phyloP scores from a whole-genome alignment of 495 filamentous ascomycete genomes.

The Aspergillus conjunctus region DNA sequence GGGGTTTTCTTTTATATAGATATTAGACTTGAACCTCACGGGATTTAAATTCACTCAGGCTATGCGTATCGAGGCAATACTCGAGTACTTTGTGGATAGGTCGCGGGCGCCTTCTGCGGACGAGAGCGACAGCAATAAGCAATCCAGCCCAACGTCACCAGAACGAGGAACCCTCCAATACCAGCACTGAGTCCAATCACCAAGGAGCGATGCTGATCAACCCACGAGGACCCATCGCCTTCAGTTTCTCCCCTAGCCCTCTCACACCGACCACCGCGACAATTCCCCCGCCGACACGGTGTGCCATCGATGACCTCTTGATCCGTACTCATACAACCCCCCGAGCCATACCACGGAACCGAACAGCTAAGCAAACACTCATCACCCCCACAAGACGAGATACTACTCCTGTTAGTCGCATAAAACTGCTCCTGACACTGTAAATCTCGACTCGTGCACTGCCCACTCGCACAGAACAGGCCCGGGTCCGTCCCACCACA shows the following conservation, averaged over 20 bases:
- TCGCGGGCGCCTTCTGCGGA: no score
- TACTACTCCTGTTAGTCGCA: background rate
- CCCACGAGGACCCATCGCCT: constrained; percentile 62
- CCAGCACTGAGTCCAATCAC: constrained; percentile 66
- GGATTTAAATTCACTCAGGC: no score
- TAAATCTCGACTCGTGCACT: constrained; percentile 80
- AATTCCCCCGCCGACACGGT: constrained; percentile 71
- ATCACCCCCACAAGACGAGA: constrained; percentile 55
- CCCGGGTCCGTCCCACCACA: constrained; percentile 52
- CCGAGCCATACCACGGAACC: constrained; percentile 51
- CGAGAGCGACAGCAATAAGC: constrained; percentile 50
- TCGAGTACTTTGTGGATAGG: no score
- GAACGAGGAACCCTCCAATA: constrained; percentile 62
- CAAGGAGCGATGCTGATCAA: constrained; percentile 62
- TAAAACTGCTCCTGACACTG: constrained; percentile 18
- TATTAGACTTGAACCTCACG: no score
- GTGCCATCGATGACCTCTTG: constrained; percentile 89
- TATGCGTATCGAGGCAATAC: no score
- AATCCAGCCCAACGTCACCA: constrained; percentile 58
- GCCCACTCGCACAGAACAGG: constrained; percentile 76
- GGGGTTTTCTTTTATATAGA: no score
- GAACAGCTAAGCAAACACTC: constrained; percentile 73
- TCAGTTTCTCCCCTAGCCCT: constrained; percentile 28
- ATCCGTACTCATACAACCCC: constrained; percentile 70
- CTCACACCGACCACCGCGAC: constrained; percentile 65